Percentiles rank a stretch among this genome's conserved stretches.
These are phyloP conservation scores for Panellus pusillus DNA, from an alignment of 768 basidiomycete genomes.

Conservation along the genomic window DNA sequence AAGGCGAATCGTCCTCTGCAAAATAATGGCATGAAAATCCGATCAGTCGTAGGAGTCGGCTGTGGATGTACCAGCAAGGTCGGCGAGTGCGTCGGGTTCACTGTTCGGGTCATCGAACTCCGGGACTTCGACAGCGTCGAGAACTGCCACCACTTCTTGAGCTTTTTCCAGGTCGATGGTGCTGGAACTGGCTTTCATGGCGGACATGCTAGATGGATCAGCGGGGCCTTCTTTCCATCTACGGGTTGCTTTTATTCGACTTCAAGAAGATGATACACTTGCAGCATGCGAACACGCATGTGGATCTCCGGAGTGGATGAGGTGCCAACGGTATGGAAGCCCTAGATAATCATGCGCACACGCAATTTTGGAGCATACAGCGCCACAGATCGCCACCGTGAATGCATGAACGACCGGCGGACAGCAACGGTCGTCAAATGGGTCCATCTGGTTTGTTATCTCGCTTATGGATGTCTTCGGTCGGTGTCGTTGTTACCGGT, in stretches of 20 bases:
- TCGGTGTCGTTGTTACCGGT: no score
- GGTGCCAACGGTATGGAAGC: no score
- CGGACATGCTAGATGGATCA: conserved; percentile 13
- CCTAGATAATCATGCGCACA: no score
- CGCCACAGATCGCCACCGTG: no score
- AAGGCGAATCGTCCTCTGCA: conserved; percentile 52
- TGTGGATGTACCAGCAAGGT: conserved; percentile 22
- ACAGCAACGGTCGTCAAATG: no score
- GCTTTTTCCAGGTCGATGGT: conserved; percentile 19
- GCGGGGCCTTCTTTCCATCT: no score
- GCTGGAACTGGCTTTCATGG: conserved; percentile 12
- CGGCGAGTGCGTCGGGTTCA: conserved; percentile 25
- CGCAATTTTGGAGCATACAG: no score
- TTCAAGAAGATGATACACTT: not conserved
- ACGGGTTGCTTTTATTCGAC: not conserved
- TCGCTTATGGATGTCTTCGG: not conserved
- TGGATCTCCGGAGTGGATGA: no score
- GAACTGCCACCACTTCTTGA: conserved; percentile 1
- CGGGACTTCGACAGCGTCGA: conserved; percentile 15
- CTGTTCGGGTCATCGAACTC: conserved; percentile 35
- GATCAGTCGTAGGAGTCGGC: not conserved
- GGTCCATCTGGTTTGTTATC: no score
- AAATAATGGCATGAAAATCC: not conserved
- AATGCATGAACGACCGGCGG: no score
- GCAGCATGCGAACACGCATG: no score